Percentiles rank a stretch among this genome's conserved stretches.
Evolutionary conservation across 169 alveolate species (phyloP).

Genomic region (Theileria luwenshuni): DNA sequence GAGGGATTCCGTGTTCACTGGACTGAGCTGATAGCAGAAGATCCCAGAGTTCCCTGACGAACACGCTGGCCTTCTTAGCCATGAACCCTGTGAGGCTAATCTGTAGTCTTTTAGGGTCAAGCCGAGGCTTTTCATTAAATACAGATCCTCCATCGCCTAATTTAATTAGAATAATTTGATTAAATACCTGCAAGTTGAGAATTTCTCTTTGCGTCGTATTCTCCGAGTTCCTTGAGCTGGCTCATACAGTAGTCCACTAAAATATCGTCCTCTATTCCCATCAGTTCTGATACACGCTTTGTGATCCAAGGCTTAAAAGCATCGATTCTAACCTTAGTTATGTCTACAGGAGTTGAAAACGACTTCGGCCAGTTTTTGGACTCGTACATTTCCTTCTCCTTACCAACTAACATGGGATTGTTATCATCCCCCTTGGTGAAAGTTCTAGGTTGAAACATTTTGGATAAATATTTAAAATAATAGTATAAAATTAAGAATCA

Average conservation of each 20-base stretch:
- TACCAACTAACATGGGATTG: constrained; percentile 75
- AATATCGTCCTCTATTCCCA: constrained; percentile 80
- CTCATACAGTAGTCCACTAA: constrained; percentile 74
- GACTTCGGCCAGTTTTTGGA: constrained; percentile 76
- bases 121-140: constrained; percentile 54
- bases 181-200: constrained; percentile 61
- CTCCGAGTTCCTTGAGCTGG: constrained; percentile 71
- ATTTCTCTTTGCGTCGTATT: constrained; percentile 67
- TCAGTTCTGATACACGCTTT: constrained; percentile 73
- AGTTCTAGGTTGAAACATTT: constrained; percentile 11
- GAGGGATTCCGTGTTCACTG: constrained; percentile 65
- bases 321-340: constrained; percentile 70
- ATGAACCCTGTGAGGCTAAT: constrained; percentile 67
- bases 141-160: constrained; percentile 65
- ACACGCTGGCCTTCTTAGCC: constrained; percentile 68
- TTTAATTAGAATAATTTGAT: neutral
- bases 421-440: constrained; percentile 58
- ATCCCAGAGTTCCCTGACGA: constrained; percentile 68
- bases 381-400: constrained; percentile 75
- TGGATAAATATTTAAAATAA: too few species aligned
- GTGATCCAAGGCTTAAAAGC: constrained; percentile 76
- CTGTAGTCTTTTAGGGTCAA: constrained; percentile 67
- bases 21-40: constrained; percentile 64
- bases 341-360: constrained; percentile 67
- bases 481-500: too few species aligned